These are phyloP conservation scores for Rhypophila decipiens DNA, from an alignment of 495 filamentous ascomycete species.

Conservation along the genomic window DNA sequence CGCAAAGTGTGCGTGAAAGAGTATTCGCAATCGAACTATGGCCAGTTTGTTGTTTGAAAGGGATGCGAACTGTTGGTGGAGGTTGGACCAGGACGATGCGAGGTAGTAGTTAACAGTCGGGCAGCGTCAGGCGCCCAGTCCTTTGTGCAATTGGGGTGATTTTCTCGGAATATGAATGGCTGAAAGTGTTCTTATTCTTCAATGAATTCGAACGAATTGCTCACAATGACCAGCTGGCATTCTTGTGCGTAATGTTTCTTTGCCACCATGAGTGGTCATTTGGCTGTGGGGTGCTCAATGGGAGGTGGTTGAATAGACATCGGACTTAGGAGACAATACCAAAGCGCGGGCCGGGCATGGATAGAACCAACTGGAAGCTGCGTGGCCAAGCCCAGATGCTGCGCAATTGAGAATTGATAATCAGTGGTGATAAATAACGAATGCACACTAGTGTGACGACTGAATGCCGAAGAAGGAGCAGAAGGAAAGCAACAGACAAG, in stretches of 20 bases:
- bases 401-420: conserved; percentile 3
- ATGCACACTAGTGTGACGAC: conserved; percentile 1
- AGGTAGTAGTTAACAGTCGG: conserved; percentile 3
- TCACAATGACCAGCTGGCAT: not conserved
- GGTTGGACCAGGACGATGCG: not conserved
- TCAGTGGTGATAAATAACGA: not conserved
- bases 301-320: not conserved
- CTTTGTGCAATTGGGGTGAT: conserved; percentile 7
- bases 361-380: not conserved
- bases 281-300: not conserved
- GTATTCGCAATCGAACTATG: not conserved
- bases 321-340: not conserved
- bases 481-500: too few species aligned
- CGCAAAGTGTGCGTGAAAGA: too few species aligned
- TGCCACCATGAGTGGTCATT: not conserved
- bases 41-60: too few species aligned
- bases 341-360: not conserved
- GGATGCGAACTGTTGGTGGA: not conserved
- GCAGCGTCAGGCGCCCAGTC: conserved; percentile 6
- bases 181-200: not conserved
- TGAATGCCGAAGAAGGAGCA: conserved; percentile 3
- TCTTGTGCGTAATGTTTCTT: not conserved
- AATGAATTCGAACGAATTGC: not conserved
- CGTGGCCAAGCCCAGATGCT: not conserved
- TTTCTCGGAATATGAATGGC: conserved; percentile 1